Base-by-base conservation (phyloP, 164 flowering plant genomes). In the Nymphaea thermarum region DNA sequence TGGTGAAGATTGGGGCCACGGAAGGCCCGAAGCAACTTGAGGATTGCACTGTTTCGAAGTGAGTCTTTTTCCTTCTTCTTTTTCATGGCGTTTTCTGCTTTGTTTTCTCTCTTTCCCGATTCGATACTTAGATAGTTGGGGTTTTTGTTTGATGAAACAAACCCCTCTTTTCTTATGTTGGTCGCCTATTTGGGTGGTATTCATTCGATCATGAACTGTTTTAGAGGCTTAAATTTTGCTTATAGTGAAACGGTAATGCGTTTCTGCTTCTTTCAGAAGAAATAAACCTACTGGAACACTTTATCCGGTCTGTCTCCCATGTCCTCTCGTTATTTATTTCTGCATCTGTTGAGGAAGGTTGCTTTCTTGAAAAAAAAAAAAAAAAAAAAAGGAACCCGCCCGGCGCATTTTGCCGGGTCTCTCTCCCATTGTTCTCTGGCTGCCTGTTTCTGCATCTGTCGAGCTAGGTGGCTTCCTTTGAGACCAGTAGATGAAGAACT, bases 1-100 rank as follows among this genome's bases (percentile, higher is more conserved):
- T 47, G 55, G 55, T 3, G 4, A 47, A 47, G 55, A 47, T 47
- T 47, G 55, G 55, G 55, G 62, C 47, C 15, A 45, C 59, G 36
- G 63, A 67, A 43, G 6, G 5, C 3, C 59, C n/a, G 41, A 88
- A 89, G 80, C 86, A 87, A 0, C 80, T 87, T 4, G 92, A 87
- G 67, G 96, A 89, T 1, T 89, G 96, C 76, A 81, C 96, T 2
- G 89, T 89, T 70, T 75, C 91, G 76, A 87, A 89, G 95, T 89
- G 41, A 75, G 90, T 73, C 25, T 10, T 51, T 67, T n/a, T 62
- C 5, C 18, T n/a, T 44, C 2, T 43, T 43, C 18, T 5, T 47
- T 4, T 11, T 60, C n/a, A 11, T 18, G 43, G 64, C 25, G n/a
- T 59, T 14, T 16, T 67, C 5, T 68, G 10, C 18, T 14, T 62